Conservation (phyloP, 345 rosid species). For the thale cress (Arabidopsis thaliana) region TAIR10.1 NC_003074.8:18014001-18014500, state of each 20-base stretch:
- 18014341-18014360: constrained; percentile 1
- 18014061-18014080: constrained; percentile 22
- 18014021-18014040: constrained; percentile 45
- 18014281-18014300: background rate
- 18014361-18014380: background rate
- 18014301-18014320: constrained; percentile 14
- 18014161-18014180: constrained; percentile 22
- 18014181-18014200: constrained; percentile 35
- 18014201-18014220: constrained; percentile 8
- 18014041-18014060: constrained; percentile 31
- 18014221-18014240: constrained; percentile 29
- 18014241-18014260: constrained; percentile 36
- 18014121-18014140: background rate
- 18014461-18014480: constrained; percentile 31
- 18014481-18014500: constrained; percentile 6
- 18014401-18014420: constrained; percentile 10
- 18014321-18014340: constrained; percentile 1
- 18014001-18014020: constrained; percentile 37
- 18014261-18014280: constrained; percentile 39
- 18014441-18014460: constrained; percentile 31
- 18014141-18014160: constrained; percentile 36
- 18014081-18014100: constrained; percentile 9
- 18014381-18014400: constrained; percentile 22
- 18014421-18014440: constrained; percentile 15
- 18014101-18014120: background rate